phyloP scores from a whole-genome alignment of 305 asterid species.

The Caryopteris hybrid region DNA sequence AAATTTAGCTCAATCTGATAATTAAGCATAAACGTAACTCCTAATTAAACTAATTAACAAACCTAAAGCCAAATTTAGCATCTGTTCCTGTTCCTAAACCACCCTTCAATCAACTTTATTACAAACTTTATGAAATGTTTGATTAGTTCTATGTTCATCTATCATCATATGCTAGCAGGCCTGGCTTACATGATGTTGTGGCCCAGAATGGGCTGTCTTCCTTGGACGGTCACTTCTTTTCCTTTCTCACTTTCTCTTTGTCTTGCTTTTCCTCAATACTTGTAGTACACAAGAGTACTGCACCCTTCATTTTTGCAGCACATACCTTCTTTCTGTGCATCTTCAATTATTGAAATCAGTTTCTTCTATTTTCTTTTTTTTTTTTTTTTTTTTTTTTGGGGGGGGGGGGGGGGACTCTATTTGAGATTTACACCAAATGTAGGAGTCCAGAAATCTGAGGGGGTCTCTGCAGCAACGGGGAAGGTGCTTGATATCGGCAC shows the following conservation, averaged over 20 bases:
- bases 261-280: constrained; percentile 26
- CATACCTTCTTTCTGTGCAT: constrained; percentile 9
- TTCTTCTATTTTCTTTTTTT: neutral
- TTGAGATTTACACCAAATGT: constrained; percentile 55
- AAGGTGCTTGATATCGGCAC: constrained; percentile 81
- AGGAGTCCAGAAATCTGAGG: constrained; percentile 82
- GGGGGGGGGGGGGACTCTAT: too few species aligned
- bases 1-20: constrained; percentile 38
- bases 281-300: too few species aligned
- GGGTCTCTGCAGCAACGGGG: constrained; percentile 57
- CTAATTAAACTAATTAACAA: constrained; percentile 7
- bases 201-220: constrained; percentile 63
- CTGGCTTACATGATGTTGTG: constrained; percentile 37
- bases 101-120: constrained; percentile 14
- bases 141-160: constrained; percentile 13
- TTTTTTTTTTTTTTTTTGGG: neutral
- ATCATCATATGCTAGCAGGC: constrained; percentile 29
- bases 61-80: constrained; percentile 63
- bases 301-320: too few species aligned
- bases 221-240: constrained; percentile 28
- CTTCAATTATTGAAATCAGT: neutral
- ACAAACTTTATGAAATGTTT: constrained; percentile 18
- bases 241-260: constrained; percentile 11
- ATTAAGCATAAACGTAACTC: constrained; percentile 11
- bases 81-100: constrained; percentile 56